These are phyloP conservation scores for Talaromyces verruculosus DNA, from an alignment of 2,329 filamentous ascomycete species.

Conservation along the genomic window DNA sequence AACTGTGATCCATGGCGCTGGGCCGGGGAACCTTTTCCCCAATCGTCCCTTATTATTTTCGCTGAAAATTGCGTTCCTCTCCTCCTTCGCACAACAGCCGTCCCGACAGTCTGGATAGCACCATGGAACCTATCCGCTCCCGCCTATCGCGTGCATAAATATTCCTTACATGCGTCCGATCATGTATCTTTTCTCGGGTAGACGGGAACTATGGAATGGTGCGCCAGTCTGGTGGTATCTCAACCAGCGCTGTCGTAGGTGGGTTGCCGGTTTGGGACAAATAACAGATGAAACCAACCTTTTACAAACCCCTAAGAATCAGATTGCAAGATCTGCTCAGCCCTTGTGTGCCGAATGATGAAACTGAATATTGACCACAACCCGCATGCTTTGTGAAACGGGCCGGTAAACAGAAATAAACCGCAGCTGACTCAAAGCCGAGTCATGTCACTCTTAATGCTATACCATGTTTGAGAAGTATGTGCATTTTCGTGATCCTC, in stretches of 20 bases:
- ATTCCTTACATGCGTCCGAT: slow-evolving; percentile 22
- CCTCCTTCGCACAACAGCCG: slow-evolving; percentile 19
- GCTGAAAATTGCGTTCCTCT: background rate
- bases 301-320: background rate
- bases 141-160: slow-evolving; percentile 23
- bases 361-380: background rate
- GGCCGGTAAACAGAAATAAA: background rate
- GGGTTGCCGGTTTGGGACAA: background rate
- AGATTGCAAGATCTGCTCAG: background rate
- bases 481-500: background rate
- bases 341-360: background rate
- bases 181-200: slow-evolving; percentile 20
- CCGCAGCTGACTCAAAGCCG: background rate
- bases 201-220: slow-evolving; percentile 24
- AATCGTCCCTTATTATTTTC: background rate
- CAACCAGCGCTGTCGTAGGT: background rate
- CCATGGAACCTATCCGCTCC: slow-evolving; percentile 21
- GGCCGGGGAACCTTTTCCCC: slow-evolving; percentile 21
- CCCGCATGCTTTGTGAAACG: background rate
- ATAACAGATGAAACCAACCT: background rate
- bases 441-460: background rate
- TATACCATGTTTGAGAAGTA: background rate
- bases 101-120: slow-evolving; percentile 24
- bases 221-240: slow-evolving; percentile 21
- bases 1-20: slow-evolving; percentile 23